A percentile compares a stretch with the other conserved stretches of the same genome.
Evolutionary conservation across 192 early-diverging fungal genomes (phyloP).

Genomic region (Coemansia sp.): DNA sequence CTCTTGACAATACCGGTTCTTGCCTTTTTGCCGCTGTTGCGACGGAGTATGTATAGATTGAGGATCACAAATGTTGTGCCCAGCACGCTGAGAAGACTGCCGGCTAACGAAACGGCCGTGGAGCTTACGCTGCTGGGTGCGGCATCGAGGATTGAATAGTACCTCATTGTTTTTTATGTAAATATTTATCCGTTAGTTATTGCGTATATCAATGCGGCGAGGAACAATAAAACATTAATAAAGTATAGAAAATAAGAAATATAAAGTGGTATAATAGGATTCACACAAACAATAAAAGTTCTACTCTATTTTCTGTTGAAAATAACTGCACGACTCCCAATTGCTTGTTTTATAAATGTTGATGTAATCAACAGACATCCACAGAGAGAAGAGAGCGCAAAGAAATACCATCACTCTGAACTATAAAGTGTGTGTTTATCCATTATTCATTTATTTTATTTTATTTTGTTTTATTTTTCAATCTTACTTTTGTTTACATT

Average conservation of each 20-base stretch:
- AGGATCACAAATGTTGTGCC: constrained; percentile 23
- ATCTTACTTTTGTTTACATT: background rate
- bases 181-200: too few species aligned
- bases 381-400: too few species aligned
- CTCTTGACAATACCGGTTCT: background rate
- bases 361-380: too few species aligned
- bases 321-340: too few species aligned
- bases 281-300: background rate
- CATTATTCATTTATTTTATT: background rate
- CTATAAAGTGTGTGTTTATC: background rate
- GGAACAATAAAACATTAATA: background rate
- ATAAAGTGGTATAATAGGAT: background rate
- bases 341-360: too few species aligned
- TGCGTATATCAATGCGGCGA: background rate
- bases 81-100: constrained; percentile 26
- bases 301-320: background rate
- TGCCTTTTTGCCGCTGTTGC: background rate
- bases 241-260: background rate
- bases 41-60: constrained; percentile 13
- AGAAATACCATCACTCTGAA: too few species aligned
- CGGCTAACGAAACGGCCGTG: constrained; percentile 17
- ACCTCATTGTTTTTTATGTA: constrained; percentile 21
- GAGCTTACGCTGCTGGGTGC: constrained; percentile 52
- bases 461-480: background rate
- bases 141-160: constrained; percentile 37